phyloP scores from a whole-genome alignment of 345 rosid species.

The Pistacia vera region DNA sequence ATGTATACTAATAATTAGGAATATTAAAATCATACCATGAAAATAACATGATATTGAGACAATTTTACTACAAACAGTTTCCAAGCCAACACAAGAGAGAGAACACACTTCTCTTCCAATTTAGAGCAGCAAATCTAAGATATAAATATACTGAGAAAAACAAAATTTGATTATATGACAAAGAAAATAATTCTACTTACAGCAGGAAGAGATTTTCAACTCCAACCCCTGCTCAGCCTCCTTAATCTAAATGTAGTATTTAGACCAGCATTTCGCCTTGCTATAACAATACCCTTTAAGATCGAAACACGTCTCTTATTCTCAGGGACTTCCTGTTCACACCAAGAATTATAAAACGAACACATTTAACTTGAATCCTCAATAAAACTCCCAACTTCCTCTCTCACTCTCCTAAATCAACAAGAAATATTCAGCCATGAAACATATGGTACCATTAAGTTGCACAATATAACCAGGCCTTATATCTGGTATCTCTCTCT shows the following conservation, averaged over 20 bases:
- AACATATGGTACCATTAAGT: slow-evolving; percentile 65
- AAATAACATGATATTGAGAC: background rate
- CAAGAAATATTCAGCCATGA: background rate
- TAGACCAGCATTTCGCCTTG: slow-evolving; percentile 90
- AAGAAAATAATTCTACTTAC: slow-evolving; percentile 48
- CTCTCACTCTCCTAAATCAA: background rate
- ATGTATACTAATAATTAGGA: background rate
- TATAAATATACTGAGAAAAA: background rate
- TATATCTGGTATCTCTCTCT: slow-evolving; percentile 82
- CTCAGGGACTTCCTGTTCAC: slow-evolving; percentile 88
- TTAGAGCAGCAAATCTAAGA: background rate
- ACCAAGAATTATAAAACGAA: slow-evolving; percentile 14
- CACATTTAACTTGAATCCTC: slow-evolving; percentile 1
- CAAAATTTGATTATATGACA: background rate
- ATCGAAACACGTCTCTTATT: slow-evolving; percentile 83
- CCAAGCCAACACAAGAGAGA: background rate
- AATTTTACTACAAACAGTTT: background rate
- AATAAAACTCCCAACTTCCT: background rate
- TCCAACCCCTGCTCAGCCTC: slow-evolving; percentile 88
- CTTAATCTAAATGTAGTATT: slow-evolving; percentile 83
- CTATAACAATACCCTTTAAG: slow-evolving; percentile 83
- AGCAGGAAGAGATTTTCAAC: slow-evolving; percentile 86
- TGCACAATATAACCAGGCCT: slow-evolving; percentile 86
- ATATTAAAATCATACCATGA: background rate
- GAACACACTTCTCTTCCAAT: slow-evolving; percentile 4